Percentiles rank a stretch among this genome's conserved stretches.
Evolutionary conservation across 306 rosid genomes (phyloP).

Genomic region (Castanopsis chinensis): DNA sequence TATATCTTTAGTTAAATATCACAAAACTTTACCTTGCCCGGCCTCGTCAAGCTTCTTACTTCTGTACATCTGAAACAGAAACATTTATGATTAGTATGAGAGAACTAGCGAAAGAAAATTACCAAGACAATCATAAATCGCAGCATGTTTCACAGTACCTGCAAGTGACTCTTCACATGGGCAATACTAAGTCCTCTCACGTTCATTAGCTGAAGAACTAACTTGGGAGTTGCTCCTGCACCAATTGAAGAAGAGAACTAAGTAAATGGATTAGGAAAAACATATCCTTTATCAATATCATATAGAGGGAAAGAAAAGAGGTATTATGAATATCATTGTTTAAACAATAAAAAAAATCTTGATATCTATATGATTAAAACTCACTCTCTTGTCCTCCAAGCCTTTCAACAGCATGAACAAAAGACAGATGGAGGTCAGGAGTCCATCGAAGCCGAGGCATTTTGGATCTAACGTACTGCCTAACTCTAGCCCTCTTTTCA

Average conservation of each 20-base stretch:
- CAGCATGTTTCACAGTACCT: conserved; percentile 35
- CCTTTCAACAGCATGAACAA: conserved; percentile 70
- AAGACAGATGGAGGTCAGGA: conserved; percentile 77
- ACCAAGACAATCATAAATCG: not conserved
- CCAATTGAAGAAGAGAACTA: not conserved
- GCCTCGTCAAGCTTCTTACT: conserved; percentile 85
- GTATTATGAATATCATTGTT: not conserved
- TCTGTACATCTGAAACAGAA: conserved; percentile 71
- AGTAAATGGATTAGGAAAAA: not conserved
- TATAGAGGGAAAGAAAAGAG: not conserved
- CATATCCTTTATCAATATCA: not conserved
- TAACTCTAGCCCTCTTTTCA: conserved; percentile 39
- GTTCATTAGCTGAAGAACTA: conserved; percentile 85
- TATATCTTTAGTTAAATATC: not conserved
- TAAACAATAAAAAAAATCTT: not conserved
- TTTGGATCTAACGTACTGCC: conserved; percentile 77
- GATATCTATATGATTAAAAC: conserved; percentile 2
- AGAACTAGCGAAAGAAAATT: not conserved
- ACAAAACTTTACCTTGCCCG: conserved; percentile 66
- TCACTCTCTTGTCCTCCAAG: conserved; percentile 91
- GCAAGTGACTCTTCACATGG: conserved; percentile 96
- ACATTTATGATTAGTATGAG: not conserved
- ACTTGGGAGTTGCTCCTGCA: conserved; percentile 90
- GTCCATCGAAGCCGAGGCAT: conserved; percentile 93
- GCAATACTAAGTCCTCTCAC: conserved; percentile 90